Conservation (phyloP, 129 eudicot genomes). For the Lactuca saligna region DNA sequence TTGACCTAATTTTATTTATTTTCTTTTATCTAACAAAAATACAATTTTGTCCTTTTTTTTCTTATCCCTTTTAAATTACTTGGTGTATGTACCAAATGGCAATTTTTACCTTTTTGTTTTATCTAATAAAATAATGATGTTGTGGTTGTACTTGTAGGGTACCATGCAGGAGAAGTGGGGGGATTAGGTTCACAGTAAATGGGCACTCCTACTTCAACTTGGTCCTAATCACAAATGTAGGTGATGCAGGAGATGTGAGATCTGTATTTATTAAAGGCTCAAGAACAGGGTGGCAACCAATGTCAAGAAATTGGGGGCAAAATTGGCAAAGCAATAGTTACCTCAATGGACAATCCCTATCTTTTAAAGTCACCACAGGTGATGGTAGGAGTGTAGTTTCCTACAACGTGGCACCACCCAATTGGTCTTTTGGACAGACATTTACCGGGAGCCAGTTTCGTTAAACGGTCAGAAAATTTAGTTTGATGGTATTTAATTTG, state of each 20-base stretch:
- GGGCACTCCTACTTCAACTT: slow-evolving; percentile 86
- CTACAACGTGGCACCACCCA: slow-evolving; percentile 56
- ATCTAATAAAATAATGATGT: background rate
- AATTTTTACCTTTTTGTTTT: background rate
- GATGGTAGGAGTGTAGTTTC: slow-evolving; percentile 72
- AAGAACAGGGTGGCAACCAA: slow-evolving; percentile 68
- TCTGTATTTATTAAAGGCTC: slow-evolving; percentile 72
- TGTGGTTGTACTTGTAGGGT: slow-evolving; percentile 47
- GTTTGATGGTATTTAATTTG: slow-evolving; percentile 4
- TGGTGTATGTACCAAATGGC: slow-evolving; percentile 1
- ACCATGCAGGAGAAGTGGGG: slow-evolving; percentile 76
- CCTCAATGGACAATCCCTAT: slow-evolving; percentile 70
- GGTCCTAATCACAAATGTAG: slow-evolving; percentile 73
- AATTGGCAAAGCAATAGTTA: slow-evolving; percentile 86
- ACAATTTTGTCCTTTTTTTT: no score
- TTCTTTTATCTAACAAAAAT: no score
- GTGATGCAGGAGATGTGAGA: slow-evolving; percentile 75
- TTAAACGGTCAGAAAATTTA: slow-evolving; percentile 13
- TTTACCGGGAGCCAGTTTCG: slow-evolving; percentile 60
- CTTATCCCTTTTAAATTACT: background rate
- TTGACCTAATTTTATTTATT: no score
- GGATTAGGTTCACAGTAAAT: slow-evolving; percentile 72
- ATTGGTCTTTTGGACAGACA: slow-evolving; percentile 79
- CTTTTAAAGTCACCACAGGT: slow-evolving; percentile 70
- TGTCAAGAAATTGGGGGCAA: slow-evolving; percentile 96